Evolutionary conservation across 139 green algal species (phyloP).

Genomic region (Yamagishiella unicocca): DNA sequence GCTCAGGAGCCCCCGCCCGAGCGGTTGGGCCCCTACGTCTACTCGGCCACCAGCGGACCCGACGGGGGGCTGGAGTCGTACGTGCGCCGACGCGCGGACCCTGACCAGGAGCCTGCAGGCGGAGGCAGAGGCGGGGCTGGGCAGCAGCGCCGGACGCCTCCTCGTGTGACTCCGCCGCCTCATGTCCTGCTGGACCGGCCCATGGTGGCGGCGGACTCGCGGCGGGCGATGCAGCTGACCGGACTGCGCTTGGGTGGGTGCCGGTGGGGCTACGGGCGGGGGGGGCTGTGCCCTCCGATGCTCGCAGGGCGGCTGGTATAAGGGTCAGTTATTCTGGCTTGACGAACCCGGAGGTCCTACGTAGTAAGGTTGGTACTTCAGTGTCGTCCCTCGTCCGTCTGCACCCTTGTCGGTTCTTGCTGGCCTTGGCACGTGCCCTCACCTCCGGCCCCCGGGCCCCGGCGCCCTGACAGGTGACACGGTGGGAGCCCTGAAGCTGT

Average conservation of each 20-base stretch:
- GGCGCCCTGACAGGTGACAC: neutral
- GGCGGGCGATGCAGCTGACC: slow-evolving; percentile 7
- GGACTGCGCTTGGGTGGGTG: neutral
- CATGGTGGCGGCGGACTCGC: neutral
- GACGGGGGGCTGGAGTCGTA: slow-evolving; percentile 39
- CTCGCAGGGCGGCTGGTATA: too few species aligned
- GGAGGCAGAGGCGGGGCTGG: too few species aligned
- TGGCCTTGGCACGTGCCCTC: too few species aligned
- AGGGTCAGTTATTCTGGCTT: too few species aligned
- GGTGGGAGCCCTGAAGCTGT: slow-evolving; percentile 51
- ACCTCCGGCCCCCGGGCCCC: neutral
- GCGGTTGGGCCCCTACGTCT: slow-evolving; percentile 27
- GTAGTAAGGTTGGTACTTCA: too few species aligned
- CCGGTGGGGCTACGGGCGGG: neutral
- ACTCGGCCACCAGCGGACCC: slow-evolving; percentile 7
- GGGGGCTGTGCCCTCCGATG: neutral
- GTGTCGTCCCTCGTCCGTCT: too few species aligned
- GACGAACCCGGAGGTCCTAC: too few species aligned
- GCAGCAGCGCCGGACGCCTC: too few species aligned
- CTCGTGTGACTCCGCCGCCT: neutral
- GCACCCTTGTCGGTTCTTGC: too few species aligned
- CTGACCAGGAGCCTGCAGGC: too few species aligned
- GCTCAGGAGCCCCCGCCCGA: slow-evolving; percentile 32
- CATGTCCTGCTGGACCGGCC: slow-evolving; percentile 12
- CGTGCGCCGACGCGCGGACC: neutral